phyloP scores from a whole-genome alignment of 257 asterid genomes.

The Capsicum rhomboideum region DNA sequence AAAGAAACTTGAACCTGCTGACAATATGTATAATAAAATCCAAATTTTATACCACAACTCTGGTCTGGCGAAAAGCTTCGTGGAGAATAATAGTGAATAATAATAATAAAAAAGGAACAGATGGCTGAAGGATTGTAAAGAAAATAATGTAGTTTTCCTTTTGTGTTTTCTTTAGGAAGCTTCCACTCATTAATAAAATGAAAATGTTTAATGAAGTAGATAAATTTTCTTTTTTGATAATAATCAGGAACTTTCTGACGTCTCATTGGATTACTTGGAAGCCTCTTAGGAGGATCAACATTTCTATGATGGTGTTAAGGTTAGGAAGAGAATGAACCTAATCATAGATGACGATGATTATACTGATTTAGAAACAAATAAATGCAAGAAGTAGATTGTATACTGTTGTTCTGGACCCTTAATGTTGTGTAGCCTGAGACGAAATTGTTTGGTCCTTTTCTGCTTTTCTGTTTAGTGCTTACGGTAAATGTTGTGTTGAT shows the following conservation, averaged over 20 bases:
- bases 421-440: neutral
- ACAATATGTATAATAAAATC: neutral
- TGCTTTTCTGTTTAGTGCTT: too few relatives aligned
- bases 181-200: neutral
- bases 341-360: neutral
- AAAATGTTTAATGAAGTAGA: neutral
- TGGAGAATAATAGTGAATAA: neutral
- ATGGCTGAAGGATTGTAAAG: neutral
- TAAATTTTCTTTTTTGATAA: neutral
- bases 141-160: neutral
- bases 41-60: neutral
- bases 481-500: too few relatives aligned
- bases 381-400: neutral
- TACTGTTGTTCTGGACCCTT: neutral
- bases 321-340: too few relatives aligned
- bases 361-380: neutral
- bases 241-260: neutral
- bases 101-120: neutral
- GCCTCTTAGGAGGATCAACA: neutral
- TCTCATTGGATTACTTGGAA: neutral
- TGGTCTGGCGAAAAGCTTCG: neutral
- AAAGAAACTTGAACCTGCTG: neutral
- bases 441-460: neutral
- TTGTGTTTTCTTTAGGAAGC: neutral
- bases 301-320: neutral